These are phyloP conservation scores for Artemisia tridentata DNA, from an alignment of 129 eudicot species.

Conservation along the genomic window DNA sequence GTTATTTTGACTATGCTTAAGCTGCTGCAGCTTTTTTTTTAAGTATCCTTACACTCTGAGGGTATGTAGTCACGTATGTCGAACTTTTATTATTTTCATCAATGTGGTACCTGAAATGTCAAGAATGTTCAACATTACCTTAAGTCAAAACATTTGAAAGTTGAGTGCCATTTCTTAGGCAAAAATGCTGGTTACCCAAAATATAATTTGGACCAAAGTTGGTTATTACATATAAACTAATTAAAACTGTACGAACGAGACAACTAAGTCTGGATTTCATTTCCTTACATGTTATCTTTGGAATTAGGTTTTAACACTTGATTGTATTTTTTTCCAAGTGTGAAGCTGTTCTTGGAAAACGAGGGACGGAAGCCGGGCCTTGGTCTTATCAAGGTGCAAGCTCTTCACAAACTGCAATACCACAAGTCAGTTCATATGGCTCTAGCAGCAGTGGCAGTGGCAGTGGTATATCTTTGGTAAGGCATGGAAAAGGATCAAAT, in stretches of 20 bases:
- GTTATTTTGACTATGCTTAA: no score
- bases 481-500: conserved; percentile 33
- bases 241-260: no score
- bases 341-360: conserved; percentile 40
- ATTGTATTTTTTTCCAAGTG: conserved; percentile 27
- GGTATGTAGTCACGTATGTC: no score
- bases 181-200: no score
- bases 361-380: conserved; percentile 31
- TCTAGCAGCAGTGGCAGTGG: conserved; percentile 29
- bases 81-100: no score
- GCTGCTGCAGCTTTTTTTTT: no score
- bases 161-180: no score
- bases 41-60: no score
- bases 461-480: conserved; percentile 25
- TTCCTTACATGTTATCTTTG: not conserved
- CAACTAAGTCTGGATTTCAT: not conserved
- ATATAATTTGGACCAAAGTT: no score
- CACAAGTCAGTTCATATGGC: conserved; percentile 31
- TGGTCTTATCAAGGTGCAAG: conserved; percentile 42
- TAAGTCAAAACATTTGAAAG: no score
- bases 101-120: not conserved
- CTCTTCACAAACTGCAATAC: conserved; percentile 31
- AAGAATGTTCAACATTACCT: no score
- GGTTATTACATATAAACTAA: no score
- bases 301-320: conserved; percentile 9